Conservation (phyloP, 2,329 filamentous ascomycete species). For the Colletotrichum orbiculare region DNA sequence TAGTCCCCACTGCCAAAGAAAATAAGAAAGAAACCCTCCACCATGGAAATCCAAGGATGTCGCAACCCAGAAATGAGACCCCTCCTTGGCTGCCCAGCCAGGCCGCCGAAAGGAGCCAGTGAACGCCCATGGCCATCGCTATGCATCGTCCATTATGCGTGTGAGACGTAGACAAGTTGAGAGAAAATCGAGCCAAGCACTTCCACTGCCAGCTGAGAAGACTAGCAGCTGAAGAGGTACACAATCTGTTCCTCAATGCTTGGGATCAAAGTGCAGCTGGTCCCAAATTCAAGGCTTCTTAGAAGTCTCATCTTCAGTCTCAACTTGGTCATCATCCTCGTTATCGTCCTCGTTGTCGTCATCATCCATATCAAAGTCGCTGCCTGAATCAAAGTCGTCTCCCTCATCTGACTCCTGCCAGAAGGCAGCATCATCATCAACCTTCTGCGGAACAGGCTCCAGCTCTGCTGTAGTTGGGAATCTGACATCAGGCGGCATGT, state of each 20-base stretch:
- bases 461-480: conserved; percentile 83
- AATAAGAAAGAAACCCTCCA: conserved; percentile 7
- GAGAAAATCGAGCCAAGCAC: not conserved
- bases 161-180: conserved; percentile 16
- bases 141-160: conserved; percentile 37
- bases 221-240: no score
- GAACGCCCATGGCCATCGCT: conserved; percentile 38
- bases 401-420: conserved; percentile 83
- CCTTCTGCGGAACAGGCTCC: conserved; percentile 69
- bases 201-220: no score
- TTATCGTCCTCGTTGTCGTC: conserved; percentile 69
- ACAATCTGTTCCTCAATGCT: no score
- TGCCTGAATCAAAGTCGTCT: conserved; percentile 74
- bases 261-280: no score
- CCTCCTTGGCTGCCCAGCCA: conserved; percentile 27
- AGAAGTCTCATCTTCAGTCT: not conserved
- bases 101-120: conserved; percentile 28
- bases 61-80: conserved; percentile 29
- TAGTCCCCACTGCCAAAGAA: no score
- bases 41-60: conserved; percentile 35
- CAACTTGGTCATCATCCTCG: conserved; percentile 65
- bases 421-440: conserved; percentile 79
- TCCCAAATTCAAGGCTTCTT: conserved; percentile 19
- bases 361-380: conserved; percentile 72
- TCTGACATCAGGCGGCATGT: conserved; percentile 81